phyloP scores from a whole-genome alignment of 225 moss, liverwort and hornwort genomes.

The Physcomitrellopsis africana region DNA sequence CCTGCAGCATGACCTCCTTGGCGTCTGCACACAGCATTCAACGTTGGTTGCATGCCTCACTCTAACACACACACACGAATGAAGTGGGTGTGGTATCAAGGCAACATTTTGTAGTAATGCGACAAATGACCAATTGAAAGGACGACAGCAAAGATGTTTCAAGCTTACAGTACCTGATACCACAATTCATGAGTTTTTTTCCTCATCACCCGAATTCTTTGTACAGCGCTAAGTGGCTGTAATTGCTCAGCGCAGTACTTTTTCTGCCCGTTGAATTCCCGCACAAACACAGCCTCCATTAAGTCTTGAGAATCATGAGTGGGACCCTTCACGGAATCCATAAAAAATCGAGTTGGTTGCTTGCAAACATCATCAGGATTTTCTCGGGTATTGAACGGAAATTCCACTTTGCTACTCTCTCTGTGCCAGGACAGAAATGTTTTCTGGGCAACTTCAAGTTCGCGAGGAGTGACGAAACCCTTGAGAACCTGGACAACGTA shows the following conservation, averaged over 20 bases:
- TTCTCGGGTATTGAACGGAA: constrained; percentile 46
- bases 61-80: not conserved
- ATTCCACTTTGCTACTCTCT: constrained; percentile 31
- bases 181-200: constrained; percentile 34
- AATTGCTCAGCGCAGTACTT: constrained; percentile 23
- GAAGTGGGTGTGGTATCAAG: no score
- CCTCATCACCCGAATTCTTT: constrained; percentile 34
- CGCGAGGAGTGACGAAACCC: constrained; percentile 35
- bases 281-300: constrained; percentile 33
- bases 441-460: constrained; percentile 33
- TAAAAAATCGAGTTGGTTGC: constrained; percentile 32
- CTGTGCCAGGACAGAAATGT: constrained; percentile 33
- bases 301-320: not conserved
- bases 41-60: not conserved
- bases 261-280: constrained; percentile 16
- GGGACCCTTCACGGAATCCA: constrained; percentile 28
- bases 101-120: not conserved
- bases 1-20: constrained; percentile 36
- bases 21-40: constrained; percentile 19
- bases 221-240: constrained; percentile 16
- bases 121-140: no score
- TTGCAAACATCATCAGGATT: constrained; percentile 25
- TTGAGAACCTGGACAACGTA: constrained; percentile 38
- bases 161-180: constrained; percentile 34
- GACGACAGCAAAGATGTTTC: no score